A percentile compares a stretch with the other conserved stretches of the same genome.
Evolutionary conservation across 2,329 filamentous ascomycete species (phyloP).

Genomic region (Colletotrichum musicola): DNA sequence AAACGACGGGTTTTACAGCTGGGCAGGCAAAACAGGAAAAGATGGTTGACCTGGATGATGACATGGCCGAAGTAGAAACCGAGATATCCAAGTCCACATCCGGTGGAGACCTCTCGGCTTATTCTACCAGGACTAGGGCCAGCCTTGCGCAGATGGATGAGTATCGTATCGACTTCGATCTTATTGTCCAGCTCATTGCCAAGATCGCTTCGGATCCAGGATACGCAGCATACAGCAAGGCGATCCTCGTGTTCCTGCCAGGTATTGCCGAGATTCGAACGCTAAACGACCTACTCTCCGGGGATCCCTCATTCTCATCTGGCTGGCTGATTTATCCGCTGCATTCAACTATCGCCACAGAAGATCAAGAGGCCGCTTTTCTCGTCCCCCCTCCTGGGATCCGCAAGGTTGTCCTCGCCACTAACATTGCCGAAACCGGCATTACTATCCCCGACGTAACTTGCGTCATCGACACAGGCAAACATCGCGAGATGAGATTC

Average conservation of each 20-base stretch:
- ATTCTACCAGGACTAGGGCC: slow-evolving; percentile 81
- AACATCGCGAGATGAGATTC: slow-evolving; percentile 97
- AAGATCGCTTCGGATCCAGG: slow-evolving; percentile 78
- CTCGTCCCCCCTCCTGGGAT: slow-evolving; percentile 83
- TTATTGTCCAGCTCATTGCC: slow-evolving; percentile 84
- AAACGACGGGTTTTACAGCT: slow-evolving; percentile 81
- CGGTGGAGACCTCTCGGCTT: slow-evolving; percentile 73
- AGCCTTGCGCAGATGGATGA: slow-evolving; percentile 86
- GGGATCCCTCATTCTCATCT: slow-evolving; percentile 79
- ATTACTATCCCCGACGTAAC: slow-evolving; percentile 99
- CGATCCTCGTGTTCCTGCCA: slow-evolving; percentile 93
- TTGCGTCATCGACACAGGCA: slow-evolving; percentile 95
- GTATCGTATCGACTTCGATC: slow-evolving; percentile 89
- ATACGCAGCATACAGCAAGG: slow-evolving; percentile 82
- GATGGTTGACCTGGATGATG: slow-evolving; percentile 74
- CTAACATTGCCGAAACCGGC: slow-evolving; percentile 98
- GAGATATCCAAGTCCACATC: slow-evolving; percentile 60
- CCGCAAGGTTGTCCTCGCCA: slow-evolving; percentile 94
- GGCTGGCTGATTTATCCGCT: slow-evolving; percentile 90
- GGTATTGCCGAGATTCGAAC: slow-evolving; percentile 93
- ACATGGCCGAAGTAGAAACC: slow-evolving; percentile 63
- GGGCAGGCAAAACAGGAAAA: slow-evolving; percentile 61
- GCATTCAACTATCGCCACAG: slow-evolving; percentile 94
- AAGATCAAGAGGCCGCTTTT: slow-evolving; percentile 96
- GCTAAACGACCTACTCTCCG: slow-evolving; percentile 85